These are phyloP conservation scores for Candida yuanshanica DNA, from an alignment of 805 yeast species.

Conservation along the genomic window DNA sequence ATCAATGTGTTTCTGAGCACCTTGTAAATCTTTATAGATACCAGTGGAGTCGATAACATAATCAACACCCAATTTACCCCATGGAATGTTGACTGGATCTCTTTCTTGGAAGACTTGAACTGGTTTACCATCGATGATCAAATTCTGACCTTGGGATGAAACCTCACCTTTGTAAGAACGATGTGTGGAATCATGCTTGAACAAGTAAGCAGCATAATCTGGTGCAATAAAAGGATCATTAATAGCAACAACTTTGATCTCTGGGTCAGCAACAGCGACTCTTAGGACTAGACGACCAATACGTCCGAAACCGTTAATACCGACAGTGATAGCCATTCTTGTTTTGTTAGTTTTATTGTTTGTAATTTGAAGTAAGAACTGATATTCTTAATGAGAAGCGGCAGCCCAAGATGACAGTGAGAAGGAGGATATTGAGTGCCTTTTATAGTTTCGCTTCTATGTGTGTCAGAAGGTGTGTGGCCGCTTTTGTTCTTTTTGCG, in stretches of 20 bases:
- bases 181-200: slow-evolving; percentile 72
- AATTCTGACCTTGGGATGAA: slow-evolving; percentile 42
- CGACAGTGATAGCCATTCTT: slow-evolving; percentile 47
- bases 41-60: slow-evolving; percentile 69
- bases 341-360: background rate
- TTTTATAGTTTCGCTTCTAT: background rate
- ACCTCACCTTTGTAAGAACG: slow-evolving; percentile 59
- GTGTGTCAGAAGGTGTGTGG: too few relatives aligned
- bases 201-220: slow-evolving; percentile 69
- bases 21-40: slow-evolving; percentile 59
- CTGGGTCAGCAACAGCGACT: slow-evolving; percentile 49
- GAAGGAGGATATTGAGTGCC: background rate
- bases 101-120: slow-evolving; percentile 54
- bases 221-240: slow-evolving; percentile 66
- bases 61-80: slow-evolving; percentile 60
- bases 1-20: slow-evolving; percentile 63
- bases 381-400: background rate
- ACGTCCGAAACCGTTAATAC: slow-evolving; percentile 73
- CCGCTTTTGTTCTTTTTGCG: too few relatives aligned
- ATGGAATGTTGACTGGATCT: slow-evolving; percentile 64
- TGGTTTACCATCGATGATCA: slow-evolving; percentile 48
- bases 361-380: background rate
- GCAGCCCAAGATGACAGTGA: background rate
- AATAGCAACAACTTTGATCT: slow-evolving; percentile 56
- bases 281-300: slow-evolving; percentile 66